Conservation (phyloP, 805 yeast species). For the Spathaspora arborariae region DNA sequence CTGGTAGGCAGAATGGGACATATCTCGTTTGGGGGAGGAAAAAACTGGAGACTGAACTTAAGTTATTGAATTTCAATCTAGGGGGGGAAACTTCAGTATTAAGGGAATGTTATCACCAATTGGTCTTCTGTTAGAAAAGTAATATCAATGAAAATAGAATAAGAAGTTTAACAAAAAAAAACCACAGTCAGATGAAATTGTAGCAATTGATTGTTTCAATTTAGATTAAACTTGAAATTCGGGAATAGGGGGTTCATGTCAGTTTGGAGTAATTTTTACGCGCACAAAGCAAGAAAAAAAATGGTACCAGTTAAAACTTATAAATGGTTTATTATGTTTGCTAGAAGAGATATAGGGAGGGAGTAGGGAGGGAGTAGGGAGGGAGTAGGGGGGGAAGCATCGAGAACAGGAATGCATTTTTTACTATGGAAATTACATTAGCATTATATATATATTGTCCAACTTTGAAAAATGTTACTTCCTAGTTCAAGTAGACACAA, state of each 20-base stretch:
- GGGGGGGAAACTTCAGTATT: not conserved
- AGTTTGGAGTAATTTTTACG: too few relatives aligned
- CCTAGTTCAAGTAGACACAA: too few relatives aligned
- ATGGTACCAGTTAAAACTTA: too few relatives aligned
- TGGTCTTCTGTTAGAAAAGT: not conserved
- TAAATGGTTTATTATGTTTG: too few relatives aligned
- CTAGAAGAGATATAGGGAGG: too few relatives aligned
- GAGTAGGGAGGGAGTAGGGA: too few relatives aligned
- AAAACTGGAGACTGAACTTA: not conserved
- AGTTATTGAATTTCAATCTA: not conserved
- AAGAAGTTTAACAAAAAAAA: not conserved
- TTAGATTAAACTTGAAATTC: not conserved
- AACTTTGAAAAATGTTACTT: too few relatives aligned
- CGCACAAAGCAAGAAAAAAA: not conserved
- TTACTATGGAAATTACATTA: too few relatives aligned
- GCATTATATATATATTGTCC: too few relatives aligned
- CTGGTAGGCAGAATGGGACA: conserved; percentile 54
- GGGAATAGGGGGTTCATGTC: not conserved
- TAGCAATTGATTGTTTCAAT: not conserved
- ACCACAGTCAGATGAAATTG: not conserved
- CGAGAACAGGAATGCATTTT: too few relatives aligned
- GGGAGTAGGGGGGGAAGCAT: too few relatives aligned
- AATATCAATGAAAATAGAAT: not conserved
- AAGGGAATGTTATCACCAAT: not conserved
- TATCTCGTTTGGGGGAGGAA: conserved; percentile 9